Base-by-base conservation (phyloP, 106 monocot species). In the Phalaenopsis aphrodite region DNA sequence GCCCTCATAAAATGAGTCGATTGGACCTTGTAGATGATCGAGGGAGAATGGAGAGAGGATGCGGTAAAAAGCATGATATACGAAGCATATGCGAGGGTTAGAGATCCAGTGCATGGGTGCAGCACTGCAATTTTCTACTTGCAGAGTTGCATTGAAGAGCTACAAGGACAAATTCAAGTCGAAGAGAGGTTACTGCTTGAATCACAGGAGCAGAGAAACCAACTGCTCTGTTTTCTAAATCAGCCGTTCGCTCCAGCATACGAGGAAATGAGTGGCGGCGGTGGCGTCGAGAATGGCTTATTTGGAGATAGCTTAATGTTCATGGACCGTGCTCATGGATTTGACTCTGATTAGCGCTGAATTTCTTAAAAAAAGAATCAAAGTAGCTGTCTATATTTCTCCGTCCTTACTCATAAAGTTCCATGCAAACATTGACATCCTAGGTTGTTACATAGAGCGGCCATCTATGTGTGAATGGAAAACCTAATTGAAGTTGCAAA, bases 41-140 rank as follows among this genome's bases (percentile, higher is more conserved):
- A 57, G 57, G 9, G 19, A 57, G 19, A 12, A 12, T 57, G 57
- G 57, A 5, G 57, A 57, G 57, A 57, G 57, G 81, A 81, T 42
- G 81, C 81, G 42, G 81, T 73, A 30, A 81, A 57, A 37, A 81
- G 81, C 74, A 68, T 86, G 82, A 65, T 86, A 37, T 86, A 86
- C 38, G 86, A 86, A 55, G 86, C 86, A n/a, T 45, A 75, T 43
- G 79, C 82, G 5, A 82, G 86, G 79, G 5, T 86, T 52, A 78
- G 76, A 30, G 79, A 86, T 75, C 86, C 86, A 17, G 75, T 86
- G 24, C 76, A 82, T 76, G 86, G 86, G 1, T 78, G 86, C 75
- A 69, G 75, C 8, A n/a, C 56, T 18, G 78, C 81, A 11, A 75
- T 86, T 14, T 79, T 73, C 68, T 79, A 82, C 86, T 48, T 86